phyloP scores from a whole-genome alignment of 257 asterid species.

The Knoxia roxburghii region DNA sequence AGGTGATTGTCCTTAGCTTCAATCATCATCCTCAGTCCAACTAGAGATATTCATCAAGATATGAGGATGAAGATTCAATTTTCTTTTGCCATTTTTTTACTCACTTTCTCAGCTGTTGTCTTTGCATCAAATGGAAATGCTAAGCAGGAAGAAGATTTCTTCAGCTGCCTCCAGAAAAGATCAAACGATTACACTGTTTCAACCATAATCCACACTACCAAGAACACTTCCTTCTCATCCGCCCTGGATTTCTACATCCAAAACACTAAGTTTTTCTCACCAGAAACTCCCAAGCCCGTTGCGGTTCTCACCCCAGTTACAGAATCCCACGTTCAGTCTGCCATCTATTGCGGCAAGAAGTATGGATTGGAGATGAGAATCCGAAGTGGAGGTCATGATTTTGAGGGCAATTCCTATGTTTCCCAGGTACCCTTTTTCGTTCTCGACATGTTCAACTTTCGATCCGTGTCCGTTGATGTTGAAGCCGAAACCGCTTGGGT shows the following conservation, averaged over 20 bases:
- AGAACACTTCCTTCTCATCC: slow-evolving; percentile 6
- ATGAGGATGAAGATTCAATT: not conserved
- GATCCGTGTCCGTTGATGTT: slow-evolving; percentile 5
- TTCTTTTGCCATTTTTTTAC: not conserved
- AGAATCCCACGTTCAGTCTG: slow-evolving; percentile 6
- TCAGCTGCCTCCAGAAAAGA: not conserved
- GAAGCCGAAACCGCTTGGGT: not conserved
- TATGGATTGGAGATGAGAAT: slow-evolving; percentile 10
- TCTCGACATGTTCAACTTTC: slow-evolving; percentile 6
- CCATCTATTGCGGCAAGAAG: slow-evolving; percentile 1
- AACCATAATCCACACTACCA: slow-evolving; percentile 1
- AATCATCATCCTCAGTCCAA: not conserved
- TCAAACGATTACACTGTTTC: slow-evolving; percentile 4
- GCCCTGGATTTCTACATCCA: not conserved
- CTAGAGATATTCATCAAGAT: not conserved
- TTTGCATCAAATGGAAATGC: not conserved
- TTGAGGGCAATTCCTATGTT: slow-evolving; percentile 7
- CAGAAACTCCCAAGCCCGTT: slow-evolving; percentile 4
- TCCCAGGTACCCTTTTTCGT: slow-evolving; percentile 9
- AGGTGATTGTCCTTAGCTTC: not conserved
- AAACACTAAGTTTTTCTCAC: not conserved
- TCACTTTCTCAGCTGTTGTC: not conserved
- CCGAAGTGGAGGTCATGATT: slow-evolving; percentile 13
- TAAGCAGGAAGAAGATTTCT: not conserved
- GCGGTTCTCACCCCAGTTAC: not conserved